Evolutionary conservation across 371 early-diverging fungal species (phyloP), one percentile per base, ranked within the genome.

Genomic region (Lichtheimia ramosa): DNA sequence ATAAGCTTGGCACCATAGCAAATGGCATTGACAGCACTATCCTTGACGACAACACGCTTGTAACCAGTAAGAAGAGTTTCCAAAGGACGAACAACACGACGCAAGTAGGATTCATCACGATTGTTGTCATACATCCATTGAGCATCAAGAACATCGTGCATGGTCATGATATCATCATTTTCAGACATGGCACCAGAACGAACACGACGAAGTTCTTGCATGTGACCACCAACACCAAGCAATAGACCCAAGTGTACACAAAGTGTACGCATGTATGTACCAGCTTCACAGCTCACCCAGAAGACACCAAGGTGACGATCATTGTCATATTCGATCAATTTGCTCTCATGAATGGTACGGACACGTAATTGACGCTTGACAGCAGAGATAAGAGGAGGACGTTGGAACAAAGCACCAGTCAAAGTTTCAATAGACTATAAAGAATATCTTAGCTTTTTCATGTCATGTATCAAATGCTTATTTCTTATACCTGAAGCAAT

Each of bases 321-420:
- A 68, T 96, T 95, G 79, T 96, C 94, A 65, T 96, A 97, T 81
- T 99, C 99, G 41, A 97, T 62, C 65, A 99, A 82, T 79, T 97
- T 96, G 62, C 91, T 89, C 68, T 96, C 94, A 77, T 98, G 95
- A 69, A 99, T 96, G 43, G 98, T 98, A 77, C 99, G 94, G 64
- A 99, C 92, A 82, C 99, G 95, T 59, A 99, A 89, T 82, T 99
- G 99, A 73, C 99, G 90, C 86, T 99, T 99, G 72, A 99, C 99
- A 46, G 99, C 99, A 25, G 99, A 99, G 70, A 99, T 99, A 67
- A 99, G 87, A 57, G 99, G 99, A 39, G 99, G 99, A 56, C 99
- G 91, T 87, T 99, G 99, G 90, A 99, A 97, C 51, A 99, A 84
- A 40, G 97, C 96, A 63, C 99, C 99, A 24, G 97, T 97, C 62